Base-by-base conservation (phyloP, 2,329 filamentous ascomycete genomes). In the Arthrobotrys pseudoclavata region DNA sequence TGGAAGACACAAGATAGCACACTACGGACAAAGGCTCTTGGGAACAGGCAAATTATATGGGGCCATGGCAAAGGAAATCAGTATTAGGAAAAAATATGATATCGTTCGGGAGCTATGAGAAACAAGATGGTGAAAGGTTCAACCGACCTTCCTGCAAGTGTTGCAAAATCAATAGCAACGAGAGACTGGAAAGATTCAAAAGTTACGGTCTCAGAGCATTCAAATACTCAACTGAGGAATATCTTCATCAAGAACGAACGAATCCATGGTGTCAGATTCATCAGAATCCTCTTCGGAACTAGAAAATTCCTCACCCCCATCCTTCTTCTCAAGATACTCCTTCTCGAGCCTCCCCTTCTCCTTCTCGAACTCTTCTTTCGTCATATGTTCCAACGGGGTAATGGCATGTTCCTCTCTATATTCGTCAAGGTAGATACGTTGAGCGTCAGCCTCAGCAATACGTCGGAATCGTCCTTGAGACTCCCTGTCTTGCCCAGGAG, bases 401-500 rank as follows among this genome's bases (percentile, higher is more conserved):
- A 40, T n/a, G 10, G 18, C 12, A 3, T 4, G 9, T n/a, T n/a
- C 12, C 24, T 24, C 37, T 60, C 12, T 7, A 22, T 22, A 13
- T 26, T 15, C 5, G 0, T 24, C 18, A 34, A 60, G 18, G 3
- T 34, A 5, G 18, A 69, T 24, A 18, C 66, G 40, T 37, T 60
- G 18, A 13, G 1, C 31, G n/a, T 69, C 26, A 3, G 48, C 50
- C 4, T 61, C 26, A 34, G 29, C 52, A n/a, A 69, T 69, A 5
- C 66, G 34, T 7, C n/a, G 15, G 53, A 69, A 69, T 48, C 66
- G 37, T 13, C 37, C 52, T 29, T 47, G 37, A 18, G 66, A 69
- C 1, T 45, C 52, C 24, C 5, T 9, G 18, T 50, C 24, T 0
- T 7, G 22, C 1, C 48, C 52, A 12, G 66, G 66, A n/a, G 29